Evolutionary conservation across 495 filamentous ascomycete species (phyloP).

Genomic region (Aspergillus nidulans): DNA sequence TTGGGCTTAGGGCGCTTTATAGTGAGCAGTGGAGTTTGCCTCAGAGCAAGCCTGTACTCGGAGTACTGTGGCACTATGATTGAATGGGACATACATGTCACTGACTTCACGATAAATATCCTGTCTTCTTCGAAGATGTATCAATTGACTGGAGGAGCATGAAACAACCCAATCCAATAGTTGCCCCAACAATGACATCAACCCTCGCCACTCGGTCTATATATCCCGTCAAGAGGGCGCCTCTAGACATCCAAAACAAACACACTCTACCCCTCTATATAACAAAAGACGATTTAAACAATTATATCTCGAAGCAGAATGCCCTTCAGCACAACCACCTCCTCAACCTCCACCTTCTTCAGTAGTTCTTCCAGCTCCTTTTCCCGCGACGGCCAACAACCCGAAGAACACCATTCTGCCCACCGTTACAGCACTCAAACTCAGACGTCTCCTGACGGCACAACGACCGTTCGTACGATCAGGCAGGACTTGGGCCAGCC

Average conservation of each 20-base stretch:
- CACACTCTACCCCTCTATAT: not conserved
- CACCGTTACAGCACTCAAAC: constrained; percentile 34
- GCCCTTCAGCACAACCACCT: not conserved
- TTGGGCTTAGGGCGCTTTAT: not conserved
- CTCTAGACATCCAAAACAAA: not conserved
- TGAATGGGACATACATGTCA: too few species aligned
- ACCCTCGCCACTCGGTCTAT: not conserved
- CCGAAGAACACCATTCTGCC: constrained; percentile 16
- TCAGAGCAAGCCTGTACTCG: too few species aligned
- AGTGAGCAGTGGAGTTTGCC: too few species aligned
- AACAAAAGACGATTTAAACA: not conserved
- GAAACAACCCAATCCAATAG: not conserved
- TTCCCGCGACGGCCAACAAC: constrained; percentile 30
- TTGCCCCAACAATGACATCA: constrained; percentile 2
- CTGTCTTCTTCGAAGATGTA: too few species aligned
- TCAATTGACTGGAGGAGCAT: not conserved
- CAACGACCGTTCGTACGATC: constrained; percentile 35
- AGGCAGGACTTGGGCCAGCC: constrained; percentile 36
- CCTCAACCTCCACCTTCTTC: constrained; percentile 11
- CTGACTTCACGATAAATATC: too few species aligned
- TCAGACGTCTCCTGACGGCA: constrained; percentile 32
- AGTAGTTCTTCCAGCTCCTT: constrained; percentile 20
- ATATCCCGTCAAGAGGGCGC: not conserved
- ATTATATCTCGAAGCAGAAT: not conserved
- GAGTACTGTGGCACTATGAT: too few species aligned